Evolutionary conservation across 2,329 filamentous ascomycete genomes (phyloP).

Genomic region (Magnaporthiopsis rhizophila): DNA sequence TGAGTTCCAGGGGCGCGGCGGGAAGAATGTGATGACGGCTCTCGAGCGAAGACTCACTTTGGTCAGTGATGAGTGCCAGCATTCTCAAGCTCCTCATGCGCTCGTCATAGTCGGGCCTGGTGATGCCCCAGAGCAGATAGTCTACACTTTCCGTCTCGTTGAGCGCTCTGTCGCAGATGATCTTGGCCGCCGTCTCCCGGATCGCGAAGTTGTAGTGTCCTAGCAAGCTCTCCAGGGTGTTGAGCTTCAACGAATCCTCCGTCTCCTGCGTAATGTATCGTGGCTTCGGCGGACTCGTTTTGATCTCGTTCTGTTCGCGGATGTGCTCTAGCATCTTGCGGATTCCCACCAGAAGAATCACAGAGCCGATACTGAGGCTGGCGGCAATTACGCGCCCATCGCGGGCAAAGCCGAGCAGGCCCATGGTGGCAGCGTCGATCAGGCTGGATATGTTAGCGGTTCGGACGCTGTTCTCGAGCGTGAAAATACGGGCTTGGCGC

Average conservation of each 20-base stretch:
- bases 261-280: conserved; percentile 69
- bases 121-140: conserved; percentile 49
- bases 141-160: conserved; percentile 48
- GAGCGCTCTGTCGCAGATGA: conserved; percentile 47
- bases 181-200: conserved; percentile 57
- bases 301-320: conserved; percentile 58
- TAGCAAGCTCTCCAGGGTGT: conserved; percentile 60
- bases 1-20: conserved; percentile 10
- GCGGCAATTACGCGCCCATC: conserved; percentile 48
- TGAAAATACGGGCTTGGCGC: neutral
- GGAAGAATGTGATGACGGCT: conserved; percentile 17
- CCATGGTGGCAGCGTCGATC: conserved; percentile 25
- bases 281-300: conserved; percentile 54
- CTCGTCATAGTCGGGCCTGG: conserved; percentile 48
- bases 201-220: conserved; percentile 66
- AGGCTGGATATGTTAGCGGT: neutral
- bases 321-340: conserved; percentile 50
- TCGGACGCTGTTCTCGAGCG: neutral
- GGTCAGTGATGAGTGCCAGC: conserved; percentile 46
- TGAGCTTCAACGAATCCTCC: conserved; percentile 59
- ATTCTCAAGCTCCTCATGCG: conserved; percentile 49
- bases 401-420: conserved; percentile 29
- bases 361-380: conserved; percentile 48
- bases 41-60: conserved; percentile 23
- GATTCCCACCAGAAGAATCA: conserved; percentile 50